Evolutionary conservation across 768 basidiomycete species (phyloP).

Genomic region (Galerina sulciceps): DNA sequence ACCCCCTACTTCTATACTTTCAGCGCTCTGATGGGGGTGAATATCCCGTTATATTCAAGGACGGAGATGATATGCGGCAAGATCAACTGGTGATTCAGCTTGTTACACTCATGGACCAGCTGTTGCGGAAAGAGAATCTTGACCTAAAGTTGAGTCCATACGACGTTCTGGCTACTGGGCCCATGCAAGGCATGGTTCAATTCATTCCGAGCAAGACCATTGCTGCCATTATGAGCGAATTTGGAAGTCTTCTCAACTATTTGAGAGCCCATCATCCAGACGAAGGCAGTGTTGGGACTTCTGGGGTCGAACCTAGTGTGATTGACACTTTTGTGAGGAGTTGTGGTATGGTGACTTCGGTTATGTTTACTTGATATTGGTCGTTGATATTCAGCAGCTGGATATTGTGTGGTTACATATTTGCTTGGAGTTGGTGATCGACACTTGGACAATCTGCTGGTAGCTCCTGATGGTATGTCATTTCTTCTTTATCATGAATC

Average conservation of each 20-base stretch:
- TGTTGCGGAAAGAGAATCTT: conserved; percentile 92
- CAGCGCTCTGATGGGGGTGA: conserved; percentile 83
- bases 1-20: conserved; percentile 89
- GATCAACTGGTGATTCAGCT: conserved; percentile 98
- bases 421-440: conserved; percentile 96
- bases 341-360: conserved; percentile 69
- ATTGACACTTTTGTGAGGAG: conserved; percentile 97
- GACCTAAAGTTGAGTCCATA: conserved; percentile 93
- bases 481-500: not conserved
- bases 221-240: conserved; percentile 91
- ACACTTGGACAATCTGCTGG: conserved; percentile 92
- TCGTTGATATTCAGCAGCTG: conserved; percentile 59
- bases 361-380: not conserved
- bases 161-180: conserved; percentile 90
- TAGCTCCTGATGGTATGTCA: conserved; percentile 83
- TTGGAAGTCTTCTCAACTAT: conserved; percentile 87
- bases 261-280: conserved; percentile 86
- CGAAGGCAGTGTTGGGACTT: conserved; percentile 92
- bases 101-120: conserved; percentile 97
- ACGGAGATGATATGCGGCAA: conserved; percentile 98
- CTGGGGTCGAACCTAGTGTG: conserved; percentile 92
- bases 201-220: conserved; percentile 97
- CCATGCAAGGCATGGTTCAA: conserved; percentile 93
- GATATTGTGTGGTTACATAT: conserved; percentile 97
- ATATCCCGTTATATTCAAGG: conserved; percentile 97